Base-by-base conservation (phyloP, 2,329 filamentous ascomycete genomes). In the Aspergillus luchuensis region DNA sequence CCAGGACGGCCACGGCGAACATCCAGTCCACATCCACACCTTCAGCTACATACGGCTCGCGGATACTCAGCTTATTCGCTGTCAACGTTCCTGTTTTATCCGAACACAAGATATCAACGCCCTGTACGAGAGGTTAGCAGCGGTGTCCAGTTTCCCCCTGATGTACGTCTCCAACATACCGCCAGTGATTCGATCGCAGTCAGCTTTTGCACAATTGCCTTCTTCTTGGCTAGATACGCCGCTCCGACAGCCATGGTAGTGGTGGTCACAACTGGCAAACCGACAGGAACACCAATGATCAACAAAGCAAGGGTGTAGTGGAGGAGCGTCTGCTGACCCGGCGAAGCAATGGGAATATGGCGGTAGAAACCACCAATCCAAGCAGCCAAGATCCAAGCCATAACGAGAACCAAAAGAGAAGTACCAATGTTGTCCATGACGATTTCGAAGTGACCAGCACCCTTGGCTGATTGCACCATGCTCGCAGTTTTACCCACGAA, bases 351-450 rank as follows among this genome's bases (percentile, higher is more conserved):
- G 53, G 82, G 80, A 62, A 91, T 77, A 77, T 89, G 80, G 68
- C 87, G 88, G 84, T 87, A 91, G 83, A 92, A 92, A 69, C 88
- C 89, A 72, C 89, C 89, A 69, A 92, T 90, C 89, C 89, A 92
- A 59, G 88, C 84, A 43, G 85, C 80, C 64, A 92, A 81, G 70
- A 91, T 90, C 84, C 85, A 92, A 74, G 89, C 88, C 78, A 91
- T 88, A 76, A 92, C 89, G 53, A 92, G 81, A 65, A 92, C 86
- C 68, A 92, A 81, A 55, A 92, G 82, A 59, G 87, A 82, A 25
- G 88, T 90, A 74, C 89, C 89, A 70, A 92, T 92, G 67, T 85
- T 89, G 81, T 91, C 88, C 89, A 92, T 92, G 79, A 92, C 90
- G 60, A 89, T 86, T 81, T 92, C 91, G 81, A 91, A 91, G 77